A percentile compares a stretch with the other conserved stretches of the same genome.
Evolutionary conservation across 2,329 filamentous ascomycete species (phyloP).

Genomic region (Diaporthe citrichinensis): DNA sequence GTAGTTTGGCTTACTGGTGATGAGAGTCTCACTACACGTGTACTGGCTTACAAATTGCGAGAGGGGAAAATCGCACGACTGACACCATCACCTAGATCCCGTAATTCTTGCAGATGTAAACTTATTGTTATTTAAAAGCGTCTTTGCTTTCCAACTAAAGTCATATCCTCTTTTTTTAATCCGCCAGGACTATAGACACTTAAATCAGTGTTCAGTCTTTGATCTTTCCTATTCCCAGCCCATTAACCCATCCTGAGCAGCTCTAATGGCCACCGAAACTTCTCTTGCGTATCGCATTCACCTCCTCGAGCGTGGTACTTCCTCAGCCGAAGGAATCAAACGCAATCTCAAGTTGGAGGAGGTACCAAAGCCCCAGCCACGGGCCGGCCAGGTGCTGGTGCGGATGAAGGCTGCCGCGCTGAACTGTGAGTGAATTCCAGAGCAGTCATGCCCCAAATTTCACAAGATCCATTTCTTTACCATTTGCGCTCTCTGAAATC

Average conservation of each 20-base stretch:
- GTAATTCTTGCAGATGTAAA: background rate
- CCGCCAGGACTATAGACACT: no score
- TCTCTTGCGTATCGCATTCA: conserved; percentile 11
- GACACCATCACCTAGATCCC: background rate
- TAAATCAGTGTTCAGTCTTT: background rate
- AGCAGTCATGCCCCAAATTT: background rate
- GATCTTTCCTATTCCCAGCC: background rate
- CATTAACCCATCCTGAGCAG: background rate
- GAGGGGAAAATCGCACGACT: background rate
- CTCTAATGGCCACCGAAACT: conserved; percentile 1
- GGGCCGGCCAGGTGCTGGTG: background rate
- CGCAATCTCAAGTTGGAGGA: conserved; percentile 11
- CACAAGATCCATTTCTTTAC: background rate
- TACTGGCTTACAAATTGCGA: background rate
- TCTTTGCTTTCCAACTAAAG: background rate
- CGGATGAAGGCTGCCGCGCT: conserved; percentile 20
- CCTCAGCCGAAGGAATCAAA: background rate
- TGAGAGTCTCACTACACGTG: background rate
- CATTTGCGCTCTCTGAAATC: background rate
- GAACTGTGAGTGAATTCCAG: background rate
- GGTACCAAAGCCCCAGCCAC: background rate
- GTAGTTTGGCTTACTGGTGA: background rate
- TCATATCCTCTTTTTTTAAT: no score
- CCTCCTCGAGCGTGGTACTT: background rate
- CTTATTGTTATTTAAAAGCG: background rate